Percentiles rank a stretch among this genome's conserved stretches.
Evolutionary conservation across 495 filamentous ascomycete species (phyloP).

Genomic region (Tuber magnatum): DNA sequence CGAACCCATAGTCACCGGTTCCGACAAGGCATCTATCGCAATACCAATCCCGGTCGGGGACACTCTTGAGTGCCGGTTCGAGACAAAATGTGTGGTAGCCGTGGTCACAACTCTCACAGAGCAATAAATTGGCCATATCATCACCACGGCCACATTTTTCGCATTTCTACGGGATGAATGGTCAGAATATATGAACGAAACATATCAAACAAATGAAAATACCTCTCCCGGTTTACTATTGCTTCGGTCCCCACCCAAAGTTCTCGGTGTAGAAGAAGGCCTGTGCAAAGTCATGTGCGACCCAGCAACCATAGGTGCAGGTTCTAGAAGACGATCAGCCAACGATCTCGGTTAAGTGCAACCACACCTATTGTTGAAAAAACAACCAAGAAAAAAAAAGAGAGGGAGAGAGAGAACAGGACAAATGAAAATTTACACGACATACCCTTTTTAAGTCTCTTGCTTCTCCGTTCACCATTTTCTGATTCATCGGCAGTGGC

Average conservation of each 20-base stretch:
- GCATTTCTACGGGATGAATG: conserved; percentile 56
- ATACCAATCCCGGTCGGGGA: conserved; percentile 88
- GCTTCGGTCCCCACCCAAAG: conserved; percentile 56
- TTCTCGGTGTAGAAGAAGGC: conserved; percentile 61
- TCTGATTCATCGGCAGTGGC: conserved; percentile 56
- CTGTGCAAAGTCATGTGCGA: conserved; percentile 95
- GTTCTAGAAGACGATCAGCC: conserved; percentile 52
- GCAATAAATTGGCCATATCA: conserved; percentile 59
- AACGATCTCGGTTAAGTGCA: conserved; percentile 34
- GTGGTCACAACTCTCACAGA: conserved; percentile 90
- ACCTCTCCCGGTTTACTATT: conserved; percentile 69
- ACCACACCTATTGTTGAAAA: conserved; percentile 18
- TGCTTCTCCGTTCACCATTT: conserved; percentile 73
- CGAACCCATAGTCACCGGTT: conserved; percentile 94
- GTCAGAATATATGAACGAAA: conserved; percentile 8
- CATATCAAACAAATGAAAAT: conserved; percentile 36
- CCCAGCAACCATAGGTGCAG: conserved; percentile 80
- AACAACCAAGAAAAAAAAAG: conserved; percentile 24
- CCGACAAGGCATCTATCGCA: conserved; percentile 93
- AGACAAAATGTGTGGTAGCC: conserved; percentile 84
- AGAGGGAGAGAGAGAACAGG: conserved; percentile 30
- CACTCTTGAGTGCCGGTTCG: conserved; percentile 71
- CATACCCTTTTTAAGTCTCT: conserved; percentile 86
- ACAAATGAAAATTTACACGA: conserved; percentile 29
- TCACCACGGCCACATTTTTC: conserved; percentile 81